phyloP scores from a whole-genome alignment of 257 asterid species.

The Solanum lycopersicoides region DNA sequence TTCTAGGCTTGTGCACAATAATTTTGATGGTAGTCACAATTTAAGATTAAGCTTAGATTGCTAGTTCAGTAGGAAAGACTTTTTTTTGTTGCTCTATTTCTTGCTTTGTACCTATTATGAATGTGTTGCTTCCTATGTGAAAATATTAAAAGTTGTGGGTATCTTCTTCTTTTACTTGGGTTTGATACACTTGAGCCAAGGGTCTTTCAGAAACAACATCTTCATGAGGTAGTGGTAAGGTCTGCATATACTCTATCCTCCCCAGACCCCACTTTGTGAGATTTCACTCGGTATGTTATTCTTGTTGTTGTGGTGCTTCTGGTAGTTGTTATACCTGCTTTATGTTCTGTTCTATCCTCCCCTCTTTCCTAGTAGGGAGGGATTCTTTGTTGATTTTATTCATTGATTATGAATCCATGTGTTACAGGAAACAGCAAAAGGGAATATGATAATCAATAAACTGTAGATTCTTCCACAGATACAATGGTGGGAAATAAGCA shows the following conservation, averaged over 20 bases:
- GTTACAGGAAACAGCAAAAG: constrained; percentile 44
- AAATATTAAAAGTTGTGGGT: not conserved
- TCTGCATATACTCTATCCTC: too few relatives aligned
- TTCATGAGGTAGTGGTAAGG: not conserved
- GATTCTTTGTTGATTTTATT: not conserved
- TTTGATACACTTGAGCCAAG: not conserved
- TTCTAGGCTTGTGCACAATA: not conserved
- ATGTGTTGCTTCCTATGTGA: not conserved
- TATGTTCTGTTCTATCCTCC: not conserved
- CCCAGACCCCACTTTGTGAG: not conserved
- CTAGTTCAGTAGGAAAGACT: not conserved
- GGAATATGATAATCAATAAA: constrained; percentile 7
- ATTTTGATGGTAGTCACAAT: not conserved
- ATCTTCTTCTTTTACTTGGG: not conserved
- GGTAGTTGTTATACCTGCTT: not conserved
- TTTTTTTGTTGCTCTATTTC: not conserved
- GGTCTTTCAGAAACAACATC: not conserved
- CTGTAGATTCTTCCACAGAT: constrained; percentile 28
- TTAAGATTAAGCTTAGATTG: not conserved
- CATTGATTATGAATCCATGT: not conserved
- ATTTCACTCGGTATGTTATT: not conserved
- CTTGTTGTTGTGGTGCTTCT: not conserved
- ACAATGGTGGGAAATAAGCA: constrained; percentile 59
- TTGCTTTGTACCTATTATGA: not conserved
- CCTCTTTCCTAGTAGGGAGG: not conserved